A percentile compares a stretch with the other conserved stretches of the same genome.
These are phyloP conservation scores for Roridomyces roridus DNA, from an alignment of 768 basidiomycete genomes.

Conservation along the genomic window DNA sequence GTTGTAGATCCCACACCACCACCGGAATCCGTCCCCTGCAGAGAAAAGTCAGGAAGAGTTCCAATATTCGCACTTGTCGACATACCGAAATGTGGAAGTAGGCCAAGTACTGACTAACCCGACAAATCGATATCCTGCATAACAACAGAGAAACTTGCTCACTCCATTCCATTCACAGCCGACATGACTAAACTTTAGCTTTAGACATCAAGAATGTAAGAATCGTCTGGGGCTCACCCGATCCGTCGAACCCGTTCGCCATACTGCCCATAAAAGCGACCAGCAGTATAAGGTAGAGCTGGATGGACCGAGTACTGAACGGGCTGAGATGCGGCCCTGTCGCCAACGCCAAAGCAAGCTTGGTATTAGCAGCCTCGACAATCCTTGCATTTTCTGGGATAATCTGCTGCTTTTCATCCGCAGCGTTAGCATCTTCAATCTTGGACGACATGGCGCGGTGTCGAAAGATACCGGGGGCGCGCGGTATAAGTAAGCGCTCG, in stretches of 20 bases:
- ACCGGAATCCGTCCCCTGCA: conserved; percentile 18
- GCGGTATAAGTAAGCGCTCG: conserved; percentile 1
- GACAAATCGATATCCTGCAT: too few relatives aligned
- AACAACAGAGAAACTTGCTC: not conserved
- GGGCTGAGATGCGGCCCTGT: conserved; percentile 49
- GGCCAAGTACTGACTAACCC: conserved; percentile 15
- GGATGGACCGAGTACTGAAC: conserved; percentile 42
- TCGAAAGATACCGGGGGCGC: not conserved
- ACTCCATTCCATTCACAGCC: conserved; percentile 26
- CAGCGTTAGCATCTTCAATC: conserved; percentile 2
- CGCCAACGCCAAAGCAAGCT: conserved; percentile 51
- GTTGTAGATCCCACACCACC: conserved; percentile 26
- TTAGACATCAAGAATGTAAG: not conserved
- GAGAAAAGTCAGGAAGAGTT: not conserved
- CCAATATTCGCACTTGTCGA: not conserved
- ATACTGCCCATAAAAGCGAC: conserved; percentile 53
- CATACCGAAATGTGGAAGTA: conserved; percentile 19
- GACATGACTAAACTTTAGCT: conserved; percentile 17
- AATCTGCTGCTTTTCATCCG: conserved; percentile 15
- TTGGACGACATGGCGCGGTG: conserved; percentile 7
- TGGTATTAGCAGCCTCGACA: conserved; percentile 45
- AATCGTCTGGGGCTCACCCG: conserved; percentile 34
- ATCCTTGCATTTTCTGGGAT: conserved; percentile 24
- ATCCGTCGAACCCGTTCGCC: conserved; percentile 55
- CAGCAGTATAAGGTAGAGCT: conserved; percentile 47